Evolutionary conservation across 2,329 filamentous ascomycete genomes (phyloP).

Genomic region (Apiospora pterosperma): DNA sequence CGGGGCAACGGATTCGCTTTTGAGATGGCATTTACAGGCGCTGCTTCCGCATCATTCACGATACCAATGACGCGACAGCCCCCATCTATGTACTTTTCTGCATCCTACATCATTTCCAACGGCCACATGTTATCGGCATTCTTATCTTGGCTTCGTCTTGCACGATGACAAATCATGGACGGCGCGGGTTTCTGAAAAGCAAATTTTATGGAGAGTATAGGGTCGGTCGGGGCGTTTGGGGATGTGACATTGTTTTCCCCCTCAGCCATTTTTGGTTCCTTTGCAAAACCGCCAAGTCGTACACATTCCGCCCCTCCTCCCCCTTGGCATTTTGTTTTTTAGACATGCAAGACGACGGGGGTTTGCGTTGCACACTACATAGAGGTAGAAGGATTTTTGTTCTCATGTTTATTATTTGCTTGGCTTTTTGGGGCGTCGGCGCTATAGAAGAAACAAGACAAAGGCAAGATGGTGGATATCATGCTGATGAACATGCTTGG

Average conservation of each 20-base stretch:
- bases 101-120: neutral
- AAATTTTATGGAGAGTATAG: neutral
- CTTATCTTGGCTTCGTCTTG: neutral
- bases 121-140: neutral
- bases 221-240: neutral
- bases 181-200: neutral
- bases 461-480: neutral
- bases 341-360: neutral
- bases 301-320: neutral
- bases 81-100: neutral
- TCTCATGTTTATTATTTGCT: neutral
- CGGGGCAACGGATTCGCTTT: neutral
- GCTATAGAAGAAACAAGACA: neutral
- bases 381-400: neutral
- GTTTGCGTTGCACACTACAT: neutral
- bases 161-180: neutral
- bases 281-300: neutral
- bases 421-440: neutral
- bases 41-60: neutral
- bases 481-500: neutral
- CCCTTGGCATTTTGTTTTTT: neutral
- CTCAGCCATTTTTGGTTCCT: neutral
- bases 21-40: neutral
- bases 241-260: neutral
- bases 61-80: slow-evolving; percentile 5